Percentiles rank a stretch among this genome's conserved stretches.
Evolutionary conservation across 2,329 filamentous ascomycete genomes (phyloP).

Genomic region (Colletotrichum chlorophyti): DNA sequence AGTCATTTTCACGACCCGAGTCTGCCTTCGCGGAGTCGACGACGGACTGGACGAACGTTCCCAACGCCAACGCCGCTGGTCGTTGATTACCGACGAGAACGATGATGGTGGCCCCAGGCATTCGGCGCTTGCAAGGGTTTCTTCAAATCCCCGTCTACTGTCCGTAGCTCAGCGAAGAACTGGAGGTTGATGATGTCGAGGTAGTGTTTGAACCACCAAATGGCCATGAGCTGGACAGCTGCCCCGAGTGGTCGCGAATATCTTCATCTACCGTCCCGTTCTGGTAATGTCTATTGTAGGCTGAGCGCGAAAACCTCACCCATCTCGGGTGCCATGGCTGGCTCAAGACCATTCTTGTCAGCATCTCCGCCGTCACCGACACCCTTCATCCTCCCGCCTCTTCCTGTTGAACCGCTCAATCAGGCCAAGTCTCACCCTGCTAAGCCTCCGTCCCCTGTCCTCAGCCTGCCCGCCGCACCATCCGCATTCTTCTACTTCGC

Average conservation of each 20-base stretch:
- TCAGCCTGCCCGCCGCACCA: constrained; percentile 13
- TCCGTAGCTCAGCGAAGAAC: too few relatives aligned
- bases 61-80: too few relatives aligned
- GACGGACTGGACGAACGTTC: too few relatives aligned
- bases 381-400: not conserved
- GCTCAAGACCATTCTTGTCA: not conserved
- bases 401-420: not conserved
- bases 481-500: constrained; percentile 5
- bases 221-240: too few relatives aligned
- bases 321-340: not conserved
- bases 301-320: not conserved
- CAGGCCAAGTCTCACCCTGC: constrained; percentile 12
- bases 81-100: too few relatives aligned
- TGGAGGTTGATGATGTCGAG: too few relatives aligned
- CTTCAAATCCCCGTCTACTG: too few relatives aligned
- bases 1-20: constrained; percentile 1
- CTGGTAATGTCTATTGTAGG: not conserved
- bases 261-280: not conserved
- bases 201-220: too few relatives aligned
- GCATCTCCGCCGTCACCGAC: not conserved
- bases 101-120: too few relatives aligned
- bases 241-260: not conserved
- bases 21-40: not conserved
- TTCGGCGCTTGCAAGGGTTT: too few relatives aligned
- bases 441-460: constrained; percentile 18